Evolutionary conservation across 2,329 filamentous ascomycete species (phyloP).

Genomic region (Neofusicoccum sp.): DNA sequence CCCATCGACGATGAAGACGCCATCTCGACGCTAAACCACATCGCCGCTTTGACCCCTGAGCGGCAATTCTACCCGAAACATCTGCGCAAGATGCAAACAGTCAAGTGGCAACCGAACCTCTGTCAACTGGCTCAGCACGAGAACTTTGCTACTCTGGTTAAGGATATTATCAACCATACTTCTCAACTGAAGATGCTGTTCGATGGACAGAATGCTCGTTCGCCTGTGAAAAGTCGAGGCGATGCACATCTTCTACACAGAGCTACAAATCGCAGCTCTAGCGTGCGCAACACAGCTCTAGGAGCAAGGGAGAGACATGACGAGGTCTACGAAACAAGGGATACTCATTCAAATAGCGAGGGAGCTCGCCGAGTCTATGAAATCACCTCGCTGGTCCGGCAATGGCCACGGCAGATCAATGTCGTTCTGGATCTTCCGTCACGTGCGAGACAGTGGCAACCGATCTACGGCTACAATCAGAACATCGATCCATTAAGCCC

Average conservation of each 20-base stretch:
- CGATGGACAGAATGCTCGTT: constrained; percentile 22
- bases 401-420: background rate
- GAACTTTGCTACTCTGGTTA: constrained; percentile 24
- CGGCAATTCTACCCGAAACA: constrained; percentile 50
- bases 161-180: constrained; percentile 19
- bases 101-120: constrained; percentile 43
- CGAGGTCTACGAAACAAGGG: constrained; percentile 17
- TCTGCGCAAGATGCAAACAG: constrained; percentile 46
- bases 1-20: constrained; percentile 31
- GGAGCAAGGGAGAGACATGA: constrained; percentile 34
- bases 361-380: constrained; percentile 25
- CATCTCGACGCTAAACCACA: constrained; percentile 27
- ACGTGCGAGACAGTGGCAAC: background rate
- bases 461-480: background rate
- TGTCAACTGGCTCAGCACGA: constrained; percentile 33
- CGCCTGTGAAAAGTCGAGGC: constrained; percentile 38
- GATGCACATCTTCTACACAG: constrained; percentile 30
- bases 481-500: background rate
- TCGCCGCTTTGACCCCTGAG: constrained; percentile 37
- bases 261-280: constrained; percentile 34
- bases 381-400: constrained; percentile 24
- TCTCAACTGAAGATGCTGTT: constrained; percentile 41
- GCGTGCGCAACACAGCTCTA: constrained; percentile 33
- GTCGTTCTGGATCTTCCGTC: background rate
- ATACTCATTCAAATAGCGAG: constrained; percentile 20